Conservation (phyloP, 2,329 filamentous ascomycete species). For the Colletotrichum plurivorum region DNA sequence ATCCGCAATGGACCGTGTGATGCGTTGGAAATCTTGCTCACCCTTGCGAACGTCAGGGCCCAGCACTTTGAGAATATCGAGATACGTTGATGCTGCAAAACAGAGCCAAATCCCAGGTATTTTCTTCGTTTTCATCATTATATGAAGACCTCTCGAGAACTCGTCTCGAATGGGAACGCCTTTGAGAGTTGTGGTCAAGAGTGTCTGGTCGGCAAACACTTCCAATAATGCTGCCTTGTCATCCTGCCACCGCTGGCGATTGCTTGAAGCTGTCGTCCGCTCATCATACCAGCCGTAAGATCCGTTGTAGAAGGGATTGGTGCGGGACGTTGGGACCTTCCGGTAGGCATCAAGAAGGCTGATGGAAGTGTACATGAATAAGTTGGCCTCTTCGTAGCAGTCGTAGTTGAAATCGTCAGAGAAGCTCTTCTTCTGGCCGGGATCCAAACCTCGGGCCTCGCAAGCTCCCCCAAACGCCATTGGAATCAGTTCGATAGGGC, state of each 20-base stretch:
- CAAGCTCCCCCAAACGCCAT: not conserved
- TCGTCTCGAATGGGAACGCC: slow-evolving; percentile 42
- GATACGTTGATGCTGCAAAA: too few species aligned
- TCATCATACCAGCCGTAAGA: too few species aligned
- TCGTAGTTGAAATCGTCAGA: slow-evolving; percentile 18
- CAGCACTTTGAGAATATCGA: too few species aligned
- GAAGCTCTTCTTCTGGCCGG: not conserved
- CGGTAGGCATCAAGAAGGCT: slow-evolving; percentile 8
- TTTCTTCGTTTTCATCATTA: not conserved
- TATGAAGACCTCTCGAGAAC: slow-evolving; percentile 35
- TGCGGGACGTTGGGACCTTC: not conserved
- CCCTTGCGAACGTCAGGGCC: too few species aligned
- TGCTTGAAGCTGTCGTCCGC: too few species aligned
- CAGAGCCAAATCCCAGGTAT: too few species aligned
- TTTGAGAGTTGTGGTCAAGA: slow-evolving; percentile 27
- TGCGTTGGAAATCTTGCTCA: too few species aligned
- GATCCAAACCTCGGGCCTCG: slow-evolving; percentile 3
- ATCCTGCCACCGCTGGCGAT: not conserved
- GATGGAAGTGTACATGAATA: slow-evolving; percentile 9
- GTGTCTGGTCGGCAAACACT: slow-evolving; percentile 31
- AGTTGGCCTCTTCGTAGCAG: slow-evolving; percentile 7
- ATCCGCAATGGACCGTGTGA: too few species aligned
- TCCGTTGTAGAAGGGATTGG: too few species aligned
- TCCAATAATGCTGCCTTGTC: slow-evolving; percentile 40
- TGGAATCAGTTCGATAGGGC: slow-evolving; percentile 4